Base-by-base conservation (phyloP, 768 basidiomycete genomes). In the Suillus brevipes region DNA sequence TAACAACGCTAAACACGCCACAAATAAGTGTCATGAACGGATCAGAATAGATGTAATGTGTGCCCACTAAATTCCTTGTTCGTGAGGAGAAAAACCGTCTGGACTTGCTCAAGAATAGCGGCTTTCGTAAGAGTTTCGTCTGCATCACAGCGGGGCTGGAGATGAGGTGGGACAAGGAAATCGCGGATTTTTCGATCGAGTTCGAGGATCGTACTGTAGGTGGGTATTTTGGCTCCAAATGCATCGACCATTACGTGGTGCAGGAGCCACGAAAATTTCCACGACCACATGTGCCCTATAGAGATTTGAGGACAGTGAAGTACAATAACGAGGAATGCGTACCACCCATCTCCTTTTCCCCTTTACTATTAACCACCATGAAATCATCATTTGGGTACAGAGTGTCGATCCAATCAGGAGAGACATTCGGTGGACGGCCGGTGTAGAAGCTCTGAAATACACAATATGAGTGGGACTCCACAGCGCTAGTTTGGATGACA, bases 171-270 rank as follows among this genome's bases (percentile, higher is more conserved):
- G 10, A 89, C 79, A 40, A 80, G 75, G 67, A 88, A 86, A 68
- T 89, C 86, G 31, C 89, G 83, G 60, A 90, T 80, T 64, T 82
- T 82, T 43, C 83, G 81, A 73, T 90, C 89, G 28, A 88, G 78
- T 28, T 85, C 83, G 18, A 89, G 74, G 38, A 90, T 81, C 14
- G 78, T 75, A 14, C 73, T 71, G 69, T 90, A 90, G 0, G 78
- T 67, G 1, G 87, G 86, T 23, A 77, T 76, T 65, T 82, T 86
- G 3, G 84, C 78, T 3, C 82, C 86, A 64, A 89, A 84, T 0
- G 84, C 83, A 5, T 79, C 75, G 10, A 79, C 75, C 74, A 87
- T 79, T 38, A 88, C 77, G 8, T 77, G 75, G 57, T 88, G 84
- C 37, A 89, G 71, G 13, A 89, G 71, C 16, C 77, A 79, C 0